Base-by-base conservation (phyloP, 2,329 filamentous ascomycete species). In the Nakataea oryzae region DNA sequence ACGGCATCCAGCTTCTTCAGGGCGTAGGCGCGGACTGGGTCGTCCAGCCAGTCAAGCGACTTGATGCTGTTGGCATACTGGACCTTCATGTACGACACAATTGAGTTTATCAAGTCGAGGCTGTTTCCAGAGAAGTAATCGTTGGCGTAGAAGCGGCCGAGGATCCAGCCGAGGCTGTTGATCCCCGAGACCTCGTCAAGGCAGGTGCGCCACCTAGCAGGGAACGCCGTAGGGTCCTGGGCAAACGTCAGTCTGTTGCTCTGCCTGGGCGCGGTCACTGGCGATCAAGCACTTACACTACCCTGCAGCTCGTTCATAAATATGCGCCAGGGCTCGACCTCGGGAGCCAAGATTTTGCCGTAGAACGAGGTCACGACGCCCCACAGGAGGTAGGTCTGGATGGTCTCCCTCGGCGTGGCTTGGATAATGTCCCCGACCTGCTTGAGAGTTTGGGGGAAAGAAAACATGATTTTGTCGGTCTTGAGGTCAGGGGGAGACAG, bases 1-100 rank as follows among this genome's bases (percentile, higher is more conserved):
- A 87, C 86, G 62, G 85, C 85, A 67, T 83, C 79, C 5, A 87
- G 84, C 66, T 87, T 87, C 66, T 84, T 74, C 56, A 84, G 81
- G 1, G 83, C 85, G 32, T 84, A 71, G 59, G 83, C 76, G 59
- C 81, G 79, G 30, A 86, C 83, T 76, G 74, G 65, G 78, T 82
- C 83, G 83, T 87, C 85, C 84, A 87, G 64, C 78, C 75, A 60
- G 78, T 84, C 67, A 78, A 73, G 67, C n/a, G 79, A 75, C 5
- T 41, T 41, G 17, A 65, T 59, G 17, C 47, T 57, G 21, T 57
- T 30, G 9, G 79, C 74, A 63, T 85, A 86, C 50, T 79, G 77
- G 30, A 78, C 76, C 69, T 84, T 85, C 67, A 86, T 85, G 64
- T 85, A 82, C 7, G 78, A 79, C 24, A 86, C 78, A 58, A 86